Evolutionary conservation across 2,329 filamentous ascomycete genomes (phyloP).

Genomic region (Phoma sp.): DNA sequence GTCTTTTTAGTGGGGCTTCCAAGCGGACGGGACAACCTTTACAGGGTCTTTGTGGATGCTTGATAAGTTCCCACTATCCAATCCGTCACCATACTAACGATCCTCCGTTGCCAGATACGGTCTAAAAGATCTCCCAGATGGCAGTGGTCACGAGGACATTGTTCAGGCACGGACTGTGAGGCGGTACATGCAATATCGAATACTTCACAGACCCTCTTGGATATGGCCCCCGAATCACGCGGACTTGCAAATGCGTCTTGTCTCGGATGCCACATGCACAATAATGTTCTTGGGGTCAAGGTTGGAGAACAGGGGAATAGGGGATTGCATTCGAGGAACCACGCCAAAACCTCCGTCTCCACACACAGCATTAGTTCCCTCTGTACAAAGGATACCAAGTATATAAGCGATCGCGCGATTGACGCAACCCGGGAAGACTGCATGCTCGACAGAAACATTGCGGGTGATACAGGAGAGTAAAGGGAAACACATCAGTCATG

Average conservation of each 20-base stretch:
- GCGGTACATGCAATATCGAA: too few relatives aligned
- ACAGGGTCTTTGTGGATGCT: constrained; percentile 2
- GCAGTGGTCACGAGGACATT: too few relatives aligned
- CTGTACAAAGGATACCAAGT: constrained; percentile 34
- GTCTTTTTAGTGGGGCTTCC: constrained; percentile 10
- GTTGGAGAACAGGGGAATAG: constrained; percentile 43
- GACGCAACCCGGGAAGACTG: constrained; percentile 26
- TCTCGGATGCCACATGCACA: constrained; percentile 20
- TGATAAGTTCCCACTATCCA: neutral
- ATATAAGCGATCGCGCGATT: constrained; percentile 22
- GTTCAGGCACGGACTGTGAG: too few relatives aligned
- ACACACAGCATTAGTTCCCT: constrained; percentile 26
- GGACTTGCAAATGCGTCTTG: neutral
- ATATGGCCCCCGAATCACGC: neutral
- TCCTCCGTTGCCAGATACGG: too few relatives aligned
- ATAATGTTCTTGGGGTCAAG: constrained; percentile 32
- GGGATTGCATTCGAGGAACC: constrained; percentile 42
- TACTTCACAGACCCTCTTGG: neutral
- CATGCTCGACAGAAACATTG: constrained; percentile 34
- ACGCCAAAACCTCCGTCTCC: constrained; percentile 31
- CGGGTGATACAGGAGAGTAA: constrained; percentile 34
- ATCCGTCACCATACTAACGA: too few relatives aligned
- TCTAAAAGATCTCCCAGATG: too few relatives aligned
- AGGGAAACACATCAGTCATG: constrained; percentile 50
- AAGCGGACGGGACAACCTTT: constrained; percentile 2